Conservation (phyloP, 768 basidiomycete genomes). For the Nidularia sp. region DNA sequence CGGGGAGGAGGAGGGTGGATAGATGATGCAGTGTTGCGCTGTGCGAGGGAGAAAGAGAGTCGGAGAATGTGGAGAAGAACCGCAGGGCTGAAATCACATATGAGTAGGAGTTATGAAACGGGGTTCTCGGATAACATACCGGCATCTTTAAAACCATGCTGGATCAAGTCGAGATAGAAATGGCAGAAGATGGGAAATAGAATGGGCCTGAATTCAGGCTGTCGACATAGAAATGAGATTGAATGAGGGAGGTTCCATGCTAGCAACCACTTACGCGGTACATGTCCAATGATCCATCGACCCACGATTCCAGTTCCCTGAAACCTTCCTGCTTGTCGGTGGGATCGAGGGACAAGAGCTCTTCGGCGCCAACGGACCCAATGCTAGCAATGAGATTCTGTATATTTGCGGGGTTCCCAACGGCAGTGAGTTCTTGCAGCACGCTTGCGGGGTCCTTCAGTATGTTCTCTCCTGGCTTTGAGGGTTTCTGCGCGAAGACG, state of each 20-base stretch:
- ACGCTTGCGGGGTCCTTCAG: constrained; percentile 65
- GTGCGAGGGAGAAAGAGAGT: constrained; percentile 63
- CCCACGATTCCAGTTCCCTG: constrained; percentile 83
- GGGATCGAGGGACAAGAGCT: constrained; percentile 76
- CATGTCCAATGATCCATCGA: constrained; percentile 88
- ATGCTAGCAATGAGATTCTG: constrained; percentile 76
- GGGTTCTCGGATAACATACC: constrained; percentile 43
- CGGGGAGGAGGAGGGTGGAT: constrained; percentile 73
- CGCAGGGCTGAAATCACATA: constrained; percentile 48
- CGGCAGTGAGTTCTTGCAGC: constrained; percentile 61
- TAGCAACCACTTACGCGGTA: constrained; percentile 72
- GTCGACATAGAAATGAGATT: too few relatives aligned
- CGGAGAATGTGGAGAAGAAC: constrained; percentile 72
- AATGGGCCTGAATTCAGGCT: constrained; percentile 94
- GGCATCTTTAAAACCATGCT: constrained; percentile 85
- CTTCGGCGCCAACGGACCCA: constrained; percentile 77
- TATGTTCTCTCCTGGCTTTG: constrained; percentile 64
- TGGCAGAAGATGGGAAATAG: constrained; percentile 96
- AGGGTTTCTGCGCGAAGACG: constrained; percentile 66
- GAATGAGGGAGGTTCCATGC: too few relatives aligned
- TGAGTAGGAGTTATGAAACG: constrained; percentile 3
- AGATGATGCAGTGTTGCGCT: constrained; percentile 70
- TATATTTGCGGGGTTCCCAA: constrained; percentile 69
- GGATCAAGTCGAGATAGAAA: constrained; percentile 92
- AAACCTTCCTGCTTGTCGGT: constrained; percentile 86